phyloP scores from a whole-genome alignment of 768 basidiomycete genomes.

The Lactarius deliciosus region DNA sequence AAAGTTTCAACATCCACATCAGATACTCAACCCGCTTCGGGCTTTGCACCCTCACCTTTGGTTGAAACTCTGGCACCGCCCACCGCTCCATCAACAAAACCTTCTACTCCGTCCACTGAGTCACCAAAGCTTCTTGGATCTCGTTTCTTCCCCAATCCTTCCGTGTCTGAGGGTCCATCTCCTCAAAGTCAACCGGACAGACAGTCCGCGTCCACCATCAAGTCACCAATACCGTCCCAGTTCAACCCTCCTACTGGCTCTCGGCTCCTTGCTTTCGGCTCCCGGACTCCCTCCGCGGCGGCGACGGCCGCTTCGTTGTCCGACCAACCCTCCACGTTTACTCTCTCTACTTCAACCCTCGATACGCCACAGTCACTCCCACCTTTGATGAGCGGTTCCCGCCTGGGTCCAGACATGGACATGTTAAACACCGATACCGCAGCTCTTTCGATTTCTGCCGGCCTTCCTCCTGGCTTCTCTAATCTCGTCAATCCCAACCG shows the following conservation, averaged over 20 bases:
- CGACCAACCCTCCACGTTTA: constrained; percentile 28
- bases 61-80: constrained; percentile 9
- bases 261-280: constrained; percentile 45
- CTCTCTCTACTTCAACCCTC: constrained; percentile 28
- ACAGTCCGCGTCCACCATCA: constrained; percentile 21
- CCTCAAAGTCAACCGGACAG: constrained; percentile 22
- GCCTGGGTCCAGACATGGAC: constrained; percentile 13
- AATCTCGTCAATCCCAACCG: constrained; percentile 11
- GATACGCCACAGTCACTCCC: constrained; percentile 27
- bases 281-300: constrained; percentile 33
- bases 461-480: constrained; percentile 20
- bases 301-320: constrained; percentile 16
- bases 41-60: constrained; percentile 10
- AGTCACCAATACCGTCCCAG: constrained; percentile 36
- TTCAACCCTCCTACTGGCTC: constrained; percentile 44
- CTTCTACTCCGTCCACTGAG: constrained; percentile 25
- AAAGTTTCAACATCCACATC: constrained; percentile 10
- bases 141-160: constrained; percentile 40
- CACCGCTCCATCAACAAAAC: constrained; percentile 24
- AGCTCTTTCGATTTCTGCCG: constrained; percentile 1
- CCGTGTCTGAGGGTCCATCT: constrained; percentile 14
- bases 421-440: neutral
- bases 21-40: constrained; percentile 11
- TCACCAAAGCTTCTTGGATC: constrained; percentile 35
- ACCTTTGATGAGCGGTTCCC: constrained; percentile 22